These are phyloP conservation scores for Artemisia tridentata DNA, from an alignment of 129 eudicot species.

Conservation along the genomic window DNA sequence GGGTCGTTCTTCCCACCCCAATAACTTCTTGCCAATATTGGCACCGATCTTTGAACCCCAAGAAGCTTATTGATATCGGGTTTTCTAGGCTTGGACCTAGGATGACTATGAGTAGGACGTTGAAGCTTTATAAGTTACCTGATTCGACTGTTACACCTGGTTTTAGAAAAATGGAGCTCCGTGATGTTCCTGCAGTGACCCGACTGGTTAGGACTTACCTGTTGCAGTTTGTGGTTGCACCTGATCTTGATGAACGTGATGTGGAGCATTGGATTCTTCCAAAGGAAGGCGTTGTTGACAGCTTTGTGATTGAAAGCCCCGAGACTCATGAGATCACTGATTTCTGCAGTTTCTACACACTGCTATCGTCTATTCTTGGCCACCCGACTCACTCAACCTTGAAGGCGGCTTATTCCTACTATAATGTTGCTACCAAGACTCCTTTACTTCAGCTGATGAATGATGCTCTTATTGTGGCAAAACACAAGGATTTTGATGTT, in stretches of 20 bases:
- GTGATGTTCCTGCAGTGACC: conserved; percentile 63
- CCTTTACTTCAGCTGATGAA: conserved; percentile 64
- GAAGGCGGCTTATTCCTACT: conserved; percentile 64
- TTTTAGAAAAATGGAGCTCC: conserved; percentile 58
- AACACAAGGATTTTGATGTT: conserved; percentile 58
- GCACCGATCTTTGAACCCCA: conserved; percentile 62
- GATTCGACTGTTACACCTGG: conserved; percentile 46
- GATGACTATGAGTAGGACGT: conserved; percentile 67
- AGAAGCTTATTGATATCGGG: conserved; percentile 63
- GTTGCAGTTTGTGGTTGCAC: conserved; percentile 53
- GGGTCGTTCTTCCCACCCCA: conserved; percentile 64
- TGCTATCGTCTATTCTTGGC: conserved; percentile 59
- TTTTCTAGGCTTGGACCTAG: conserved; percentile 61
- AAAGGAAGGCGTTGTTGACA: conserved; percentile 49
- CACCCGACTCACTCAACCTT: conserved; percentile 48
- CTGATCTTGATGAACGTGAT: conserved; percentile 57
- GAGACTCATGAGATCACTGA: conserved; percentile 54
- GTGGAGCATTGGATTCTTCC: conserved; percentile 73
- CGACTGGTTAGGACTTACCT: conserved; percentile 50
- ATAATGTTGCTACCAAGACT: conserved; percentile 55
- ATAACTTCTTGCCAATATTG: conserved; percentile 61
- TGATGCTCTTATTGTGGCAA: conserved; percentile 57
- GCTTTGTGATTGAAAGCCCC: conserved; percentile 57
- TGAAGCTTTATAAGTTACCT: conserved; percentile 57
- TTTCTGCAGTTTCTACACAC: conserved; percentile 56